Evolutionary conservation across 73 alveolate genomes (phyloP), one percentile per base, ranked within the genome.

Genomic region (Durusdinium trenchii): DNA sequence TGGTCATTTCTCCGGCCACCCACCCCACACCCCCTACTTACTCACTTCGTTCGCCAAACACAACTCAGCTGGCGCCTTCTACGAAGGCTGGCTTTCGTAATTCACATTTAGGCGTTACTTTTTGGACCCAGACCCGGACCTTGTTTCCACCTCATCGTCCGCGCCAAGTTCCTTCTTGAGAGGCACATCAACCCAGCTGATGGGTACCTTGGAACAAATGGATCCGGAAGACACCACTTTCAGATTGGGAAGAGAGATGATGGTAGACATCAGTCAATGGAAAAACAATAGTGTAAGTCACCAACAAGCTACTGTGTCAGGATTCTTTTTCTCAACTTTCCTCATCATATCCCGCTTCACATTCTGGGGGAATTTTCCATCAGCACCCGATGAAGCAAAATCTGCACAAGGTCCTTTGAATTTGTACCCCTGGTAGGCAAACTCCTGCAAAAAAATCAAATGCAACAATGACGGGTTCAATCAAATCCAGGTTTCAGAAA

Each of bases 361-460:
- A 42, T 76, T 76, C 23, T 76, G 86, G 20, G 86, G 86, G 35
- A 43, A 60, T 43, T 76, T 76, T 36, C 86, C 86, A 76, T 60
- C 60, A 43, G 86, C 4, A 3, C 86, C 86, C 2, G 86, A 54
- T 6, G 86, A 76, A 20, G n/a, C 35, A 36, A 14, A 76, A 38
- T 9, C 61, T 5, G 3, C 61, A 40, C 45, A 40, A 40, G 45
- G 86, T 60, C 86, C 86, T 60, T 2, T 54, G 86, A 54, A 76
- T 76, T 20, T 38, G 57, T n/a, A 76, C 45, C 4, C 86, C 86
- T 76, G 86, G 23, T 42, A 76, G 12, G 40, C 61, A 20, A 76
- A 76, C 61, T 76, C 86, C 86, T 76, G 86, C 48, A 9, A 26
- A 32, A 3, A 4, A 46, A 62, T 20, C 30, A 54, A n/a, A n/a